Conservation (phyloP, 2,329 filamentous ascomycete species). For the Exophiala phaeomuriformis region DNA sequence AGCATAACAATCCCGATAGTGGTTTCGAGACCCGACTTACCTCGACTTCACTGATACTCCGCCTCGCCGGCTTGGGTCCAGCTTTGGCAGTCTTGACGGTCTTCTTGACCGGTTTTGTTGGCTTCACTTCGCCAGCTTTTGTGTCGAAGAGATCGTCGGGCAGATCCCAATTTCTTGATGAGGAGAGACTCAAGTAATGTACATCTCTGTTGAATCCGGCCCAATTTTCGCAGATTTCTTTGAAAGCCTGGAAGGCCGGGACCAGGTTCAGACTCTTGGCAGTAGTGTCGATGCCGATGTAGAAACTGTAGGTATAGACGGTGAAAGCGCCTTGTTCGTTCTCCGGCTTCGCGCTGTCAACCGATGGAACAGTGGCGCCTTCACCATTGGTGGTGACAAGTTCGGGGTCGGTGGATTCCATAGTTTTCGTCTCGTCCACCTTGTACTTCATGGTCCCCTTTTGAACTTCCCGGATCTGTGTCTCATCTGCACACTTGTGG, state of each 20-base stretch:
- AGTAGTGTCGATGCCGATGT: slow-evolving; percentile 59
- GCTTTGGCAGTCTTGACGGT: slow-evolving; percentile 12
- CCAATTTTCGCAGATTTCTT: slow-evolving; percentile 69
- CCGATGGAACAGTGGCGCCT: slow-evolving; percentile 33
- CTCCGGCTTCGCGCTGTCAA: slow-evolving; percentile 36
- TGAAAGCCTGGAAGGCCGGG: slow-evolving; percentile 78
- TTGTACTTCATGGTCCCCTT: slow-evolving; percentile 57
- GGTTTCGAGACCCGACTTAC: not conserved
- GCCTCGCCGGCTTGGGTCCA: slow-evolving; percentile 11
- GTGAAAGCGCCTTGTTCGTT: slow-evolving; percentile 41
- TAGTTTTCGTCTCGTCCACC: slow-evolving; percentile 46
- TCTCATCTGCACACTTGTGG: slow-evolving; percentile 59
- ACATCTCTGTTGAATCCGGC: slow-evolving; percentile 66
- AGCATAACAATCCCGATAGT: not conserved
- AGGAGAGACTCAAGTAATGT: slow-evolving; percentile 71
- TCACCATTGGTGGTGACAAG: slow-evolving; percentile 44
- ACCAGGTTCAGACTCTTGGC: slow-evolving; percentile 50
- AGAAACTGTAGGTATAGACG: slow-evolving; percentile 86
- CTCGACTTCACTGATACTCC: slow-evolving; percentile 21
- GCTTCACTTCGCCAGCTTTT: slow-evolving; percentile 64
- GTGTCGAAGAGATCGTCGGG: slow-evolving; percentile 76
- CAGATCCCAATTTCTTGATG: slow-evolving; percentile 79
- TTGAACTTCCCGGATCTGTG: slow-evolving; percentile 56
- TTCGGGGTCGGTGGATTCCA: slow-evolving; percentile 44
- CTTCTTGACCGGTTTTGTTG: slow-evolving; percentile 52